Conservation (phyloP, 164 flowering plant species). For the Nymphaea thermarum region DNA sequence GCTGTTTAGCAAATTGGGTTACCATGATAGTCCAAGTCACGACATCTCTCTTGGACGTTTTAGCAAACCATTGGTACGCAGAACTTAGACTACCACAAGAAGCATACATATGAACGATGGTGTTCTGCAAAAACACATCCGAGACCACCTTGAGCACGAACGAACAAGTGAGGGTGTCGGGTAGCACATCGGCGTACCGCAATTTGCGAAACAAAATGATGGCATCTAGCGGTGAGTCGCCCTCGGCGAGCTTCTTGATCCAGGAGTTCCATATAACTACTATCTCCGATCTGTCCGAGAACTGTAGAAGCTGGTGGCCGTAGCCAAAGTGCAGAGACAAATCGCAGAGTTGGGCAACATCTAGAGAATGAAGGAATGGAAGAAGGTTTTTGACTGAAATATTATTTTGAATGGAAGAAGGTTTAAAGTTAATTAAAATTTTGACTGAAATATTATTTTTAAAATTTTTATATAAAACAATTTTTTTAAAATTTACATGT, state of each 20-base stretch:
- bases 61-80: slow-evolving; percentile 39
- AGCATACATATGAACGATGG: slow-evolving; percentile 41
- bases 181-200: slow-evolving; percentile 18
- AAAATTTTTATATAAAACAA: too few species aligned
- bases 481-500: too few species aligned
- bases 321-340: slow-evolving; percentile 30
- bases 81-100: slow-evolving; percentile 7
- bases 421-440: too few species aligned
- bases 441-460: too few species aligned
- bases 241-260: slow-evolving; percentile 36
- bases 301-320: slow-evolving; percentile 29
- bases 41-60: slow-evolving; percentile 44
- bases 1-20: slow-evolving; percentile 33
- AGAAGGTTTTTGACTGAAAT: background rate
- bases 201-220: slow-evolving; percentile 29
- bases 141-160: slow-evolving; percentile 51
- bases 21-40: slow-evolving; percentile 62
- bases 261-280: slow-evolving; percentile 46
- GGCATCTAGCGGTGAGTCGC: slow-evolving; percentile 33
- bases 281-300: slow-evolving; percentile 12
- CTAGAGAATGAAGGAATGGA: slow-evolving; percentile 34
- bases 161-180: slow-evolving; percentile 49
- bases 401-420: too few species aligned
- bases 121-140: slow-evolving; percentile 23
- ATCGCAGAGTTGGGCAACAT: slow-evolving; percentile 35